Conservation (phyloP, 73 alveolate species). For the Tetrahymena elliotti region DNA sequence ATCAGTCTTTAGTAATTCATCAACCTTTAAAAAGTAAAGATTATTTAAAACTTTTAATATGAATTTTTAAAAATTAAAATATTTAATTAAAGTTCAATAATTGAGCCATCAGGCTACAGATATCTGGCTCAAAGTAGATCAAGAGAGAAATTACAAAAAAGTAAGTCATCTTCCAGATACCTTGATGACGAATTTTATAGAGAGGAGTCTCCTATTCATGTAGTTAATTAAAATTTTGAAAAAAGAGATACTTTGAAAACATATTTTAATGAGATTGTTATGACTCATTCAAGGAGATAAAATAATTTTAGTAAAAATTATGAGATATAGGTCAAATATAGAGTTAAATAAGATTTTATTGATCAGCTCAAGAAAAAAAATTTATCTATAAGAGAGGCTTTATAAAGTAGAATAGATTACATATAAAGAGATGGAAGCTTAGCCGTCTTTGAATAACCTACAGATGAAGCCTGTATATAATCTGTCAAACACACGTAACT, state of each 20-base stretch:
- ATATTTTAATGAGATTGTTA: background rate
- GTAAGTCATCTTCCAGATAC: background rate
- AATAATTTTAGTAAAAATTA: background rate
- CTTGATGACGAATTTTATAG: background rate
- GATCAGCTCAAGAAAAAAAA: background rate
- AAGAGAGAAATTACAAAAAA: background rate
- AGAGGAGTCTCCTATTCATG: background rate
- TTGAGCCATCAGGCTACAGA: background rate
- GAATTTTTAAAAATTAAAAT: too few relatives aligned
- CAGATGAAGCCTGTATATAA: background rate
- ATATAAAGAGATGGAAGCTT: background rate
- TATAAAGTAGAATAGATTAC: background rate
- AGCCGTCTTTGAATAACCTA: background rate
- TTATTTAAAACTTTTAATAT: too few relatives aligned
- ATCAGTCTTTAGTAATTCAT: background rate
- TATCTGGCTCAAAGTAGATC: background rate
- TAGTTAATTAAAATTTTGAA: background rate
- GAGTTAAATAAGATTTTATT: background rate
- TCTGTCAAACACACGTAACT: background rate
- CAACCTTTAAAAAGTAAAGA: background rate
- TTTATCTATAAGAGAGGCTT: background rate
- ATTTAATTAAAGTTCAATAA: background rate
- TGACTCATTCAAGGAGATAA: background rate
- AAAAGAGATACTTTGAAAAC: background rate
- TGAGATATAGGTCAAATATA: background rate